These are phyloP conservation scores for Cryptosporidium ubiquitum DNA, from an alignment of 169 alveolate species.

Conservation along the genomic window DNA sequence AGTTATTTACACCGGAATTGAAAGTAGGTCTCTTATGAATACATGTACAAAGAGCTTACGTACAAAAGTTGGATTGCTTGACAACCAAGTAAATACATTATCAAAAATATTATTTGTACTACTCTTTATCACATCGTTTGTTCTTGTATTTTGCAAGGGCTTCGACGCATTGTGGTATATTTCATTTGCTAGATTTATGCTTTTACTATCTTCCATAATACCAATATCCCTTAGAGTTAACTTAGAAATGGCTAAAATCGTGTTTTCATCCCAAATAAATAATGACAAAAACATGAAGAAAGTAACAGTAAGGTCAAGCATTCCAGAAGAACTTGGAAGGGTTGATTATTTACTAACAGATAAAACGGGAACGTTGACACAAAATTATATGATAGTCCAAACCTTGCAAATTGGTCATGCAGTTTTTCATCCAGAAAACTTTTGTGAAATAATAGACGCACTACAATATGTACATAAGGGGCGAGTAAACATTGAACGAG, in stretches of 20 bases:
- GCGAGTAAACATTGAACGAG: background rate
- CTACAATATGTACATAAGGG: constrained; percentile 12
- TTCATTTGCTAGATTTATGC: constrained; percentile 86
- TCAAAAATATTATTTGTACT: constrained; percentile 80
- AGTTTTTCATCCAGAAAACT: constrained; percentile 53
- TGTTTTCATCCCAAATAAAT: constrained; percentile 87
- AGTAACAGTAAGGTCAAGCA: constrained; percentile 91
- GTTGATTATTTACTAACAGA: constrained; percentile 94
- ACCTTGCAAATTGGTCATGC: constrained; percentile 79
- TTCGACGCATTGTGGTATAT: constrained; percentile 82
- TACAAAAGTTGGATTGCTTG: constrained; percentile 81
- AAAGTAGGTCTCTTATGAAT: constrained; percentile 89
- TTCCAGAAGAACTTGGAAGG: constrained; percentile 98
- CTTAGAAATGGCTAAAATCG: constrained; percentile 95
- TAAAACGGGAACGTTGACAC: constrained; percentile 98
- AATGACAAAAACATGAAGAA: constrained; percentile 92
- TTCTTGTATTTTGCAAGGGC: constrained; percentile 79
- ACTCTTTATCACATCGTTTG: constrained; percentile 78
- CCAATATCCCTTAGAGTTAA: constrained; percentile 97
- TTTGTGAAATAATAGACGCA: constrained; percentile 75
- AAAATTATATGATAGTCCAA: constrained; percentile 94
- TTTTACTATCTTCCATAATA: constrained; percentile 94
- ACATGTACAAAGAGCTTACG: constrained; percentile 70
- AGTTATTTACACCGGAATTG: constrained; percentile 94
- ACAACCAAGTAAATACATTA: constrained; percentile 81